phyloP scores from a whole-genome alignment of 495 filamentous ascomycete genomes.

The Astrothelium subdiscretum region DNA sequence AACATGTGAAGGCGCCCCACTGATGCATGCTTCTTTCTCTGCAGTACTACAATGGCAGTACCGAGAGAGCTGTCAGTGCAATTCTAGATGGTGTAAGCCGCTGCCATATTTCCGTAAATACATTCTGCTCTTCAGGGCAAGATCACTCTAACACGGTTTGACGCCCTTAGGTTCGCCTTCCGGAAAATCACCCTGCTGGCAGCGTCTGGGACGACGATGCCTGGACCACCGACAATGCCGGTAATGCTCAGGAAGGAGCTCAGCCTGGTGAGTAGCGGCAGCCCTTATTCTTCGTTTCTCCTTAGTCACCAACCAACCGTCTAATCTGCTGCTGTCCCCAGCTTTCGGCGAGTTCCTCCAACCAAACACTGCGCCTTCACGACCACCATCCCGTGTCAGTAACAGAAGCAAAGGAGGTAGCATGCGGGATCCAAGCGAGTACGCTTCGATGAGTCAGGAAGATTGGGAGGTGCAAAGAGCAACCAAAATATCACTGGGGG shows the following conservation, averaged over 20 bases:
- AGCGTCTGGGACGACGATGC: constrained; percentile 7
- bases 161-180: background rate
- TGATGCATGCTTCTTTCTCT: too few relatives aligned
- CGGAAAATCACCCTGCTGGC: background rate
- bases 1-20: background rate
- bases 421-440: background rate
- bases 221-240: constrained; percentile 5
- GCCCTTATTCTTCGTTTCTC: background rate
- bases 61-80: constrained; percentile 4
- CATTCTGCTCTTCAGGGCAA: background rate
- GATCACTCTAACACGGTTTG: background rate
- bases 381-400: background rate
- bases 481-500: constrained; percentile 1
- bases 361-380: background rate
- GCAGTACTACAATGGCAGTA: constrained; percentile 7
- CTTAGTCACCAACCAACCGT: background rate
- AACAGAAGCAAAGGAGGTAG: background rate
- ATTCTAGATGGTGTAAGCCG: constrained; percentile 12
- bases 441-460: constrained; percentile 7
- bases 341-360: background rate
- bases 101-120: background rate
- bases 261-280: background rate
- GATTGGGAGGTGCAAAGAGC: constrained; percentile 9
- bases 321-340: background rate
- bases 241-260: constrained; percentile 1